Evolutionary conservation across 495 filamentous ascomycete genomes (phyloP), one percentile per base, ranked within the genome.

Genomic region (Rusavskia elegans): DNA sequence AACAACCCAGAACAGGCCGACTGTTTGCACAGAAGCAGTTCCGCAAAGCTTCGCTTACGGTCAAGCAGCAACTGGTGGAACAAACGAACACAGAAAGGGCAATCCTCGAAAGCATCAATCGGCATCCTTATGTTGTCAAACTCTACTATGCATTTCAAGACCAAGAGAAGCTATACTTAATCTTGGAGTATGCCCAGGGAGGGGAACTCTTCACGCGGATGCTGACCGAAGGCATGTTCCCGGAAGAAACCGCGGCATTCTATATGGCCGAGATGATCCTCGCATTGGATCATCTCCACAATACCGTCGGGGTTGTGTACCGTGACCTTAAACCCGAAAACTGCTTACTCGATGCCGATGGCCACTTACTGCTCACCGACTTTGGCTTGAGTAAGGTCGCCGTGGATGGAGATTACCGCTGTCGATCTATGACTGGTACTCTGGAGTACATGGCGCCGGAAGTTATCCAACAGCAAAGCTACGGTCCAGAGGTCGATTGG

Each of bases 391-490:
- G 83, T 66, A 98, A 98, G 65, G 92, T 96, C 30, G 80, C 87
- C n/a, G 75, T 92, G 35, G 82, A 86, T 56, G 75, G 82, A 21
- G 85, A 87, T 39, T 78, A 79, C 57, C 73, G 75, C 57, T 95
- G 88, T 74, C 84, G 84, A 63, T 93, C 87, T 38, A 76, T 87
- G 56, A 82, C 95, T 13, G 92, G 92, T 53, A 98, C 92, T 2
- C 79, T 95, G 57, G 92, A 96, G 59, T 98, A 97, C 76, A 97
- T 97, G 93, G 92, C 92, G 0, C 92, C 92, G 4, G 92, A 98
- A 69, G 83, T 98, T 37, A 80, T 98, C 57, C 74, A 74, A 41
- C 86, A 87, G 54, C 78, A 84, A 55, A 79, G 79, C 57, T 98
- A 98, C 65, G 89, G 88, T 63, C 87, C 87, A 64, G 82, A 86